Evolutionary conservation across 768 basidiomycete genomes (phyloP), one percentile per base, ranked within the genome.

Genomic region (Mycena pura): DNA sequence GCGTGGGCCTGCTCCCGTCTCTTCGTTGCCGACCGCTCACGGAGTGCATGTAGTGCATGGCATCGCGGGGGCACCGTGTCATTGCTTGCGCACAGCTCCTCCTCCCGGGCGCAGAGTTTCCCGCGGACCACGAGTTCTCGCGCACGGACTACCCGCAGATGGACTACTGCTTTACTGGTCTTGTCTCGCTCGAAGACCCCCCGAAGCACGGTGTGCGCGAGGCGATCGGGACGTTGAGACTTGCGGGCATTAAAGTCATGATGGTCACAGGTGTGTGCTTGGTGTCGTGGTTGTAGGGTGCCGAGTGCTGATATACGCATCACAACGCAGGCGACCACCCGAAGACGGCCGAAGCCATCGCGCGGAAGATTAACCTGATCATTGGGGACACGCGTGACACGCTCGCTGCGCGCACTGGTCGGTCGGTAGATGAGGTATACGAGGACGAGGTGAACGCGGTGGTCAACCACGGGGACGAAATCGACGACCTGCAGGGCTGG

Each of bases 181-280:
- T 90, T 44, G 81, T 88, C 34, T 88, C 88, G 7, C 77, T 89
- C 25, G 88, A 89, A 68, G 88, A 90, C 70, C 87, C 87, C 14
- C 87, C 87, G 5, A 89, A 88, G 65, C 86, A 88, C 63, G 87
- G 88, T 25, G 87, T 90, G 13, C 84, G 88, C 31, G 86, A 90
- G 66, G 88, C 87, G 10, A 88, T 90, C 64, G 87, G 87, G 5
- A 88, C 86, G 24, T 82, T 90, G 50, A 82, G 88, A 56, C 78
- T 88, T 8, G 88, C 88, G 3, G 88, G 88, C 2, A 90, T 89
- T 70, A 89, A 88, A 72, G 87, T 90, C 31, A 89, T 89, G 84
- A 90, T 90, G 88, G 85, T 90, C 6, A 90, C 87, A 25, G 87
- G 86, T 84, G 27, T 50, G n/a, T n/a, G 77, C 67, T 19, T 38